Conservation (phyloP, 139 green algal species). For the Coccomyxa sp. region DNA sequence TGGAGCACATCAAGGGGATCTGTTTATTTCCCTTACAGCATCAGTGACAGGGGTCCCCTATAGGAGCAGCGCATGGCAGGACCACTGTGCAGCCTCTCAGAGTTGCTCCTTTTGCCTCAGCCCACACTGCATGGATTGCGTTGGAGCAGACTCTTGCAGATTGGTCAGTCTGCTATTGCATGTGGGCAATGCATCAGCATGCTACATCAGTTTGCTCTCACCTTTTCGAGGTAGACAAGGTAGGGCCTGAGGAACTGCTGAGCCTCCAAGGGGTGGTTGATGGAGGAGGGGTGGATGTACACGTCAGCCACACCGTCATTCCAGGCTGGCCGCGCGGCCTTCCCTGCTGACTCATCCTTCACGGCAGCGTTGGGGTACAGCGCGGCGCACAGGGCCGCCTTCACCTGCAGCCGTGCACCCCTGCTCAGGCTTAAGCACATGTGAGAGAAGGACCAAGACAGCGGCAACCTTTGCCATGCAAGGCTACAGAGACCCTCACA, state of each 20-base stretch:
- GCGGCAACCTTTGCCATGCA: too few relatives aligned
- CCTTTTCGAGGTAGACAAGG: conserved; percentile 83
- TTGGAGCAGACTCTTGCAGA: not conserved
- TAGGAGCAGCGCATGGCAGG: not conserved
- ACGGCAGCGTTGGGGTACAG: conserved; percentile 85
- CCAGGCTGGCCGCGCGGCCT: conserved; percentile 38
- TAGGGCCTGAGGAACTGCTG: conserved; percentile 57
- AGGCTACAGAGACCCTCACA: too few relatives aligned
- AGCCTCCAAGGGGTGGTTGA: conserved; percentile 41
- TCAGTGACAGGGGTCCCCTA: too few relatives aligned
- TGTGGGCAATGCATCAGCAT: not conserved
- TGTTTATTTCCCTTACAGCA: too few relatives aligned
- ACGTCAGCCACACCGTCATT: conserved; percentile 53
- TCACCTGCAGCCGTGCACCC: conserved; percentile 41
- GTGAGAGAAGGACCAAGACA: too few relatives aligned
- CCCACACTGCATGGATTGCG: not conserved
- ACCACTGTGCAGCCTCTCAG: not conserved
- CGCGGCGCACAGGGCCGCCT: conserved; percentile 76
- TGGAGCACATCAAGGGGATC: too few relatives aligned
- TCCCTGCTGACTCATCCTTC: conserved; percentile 44
- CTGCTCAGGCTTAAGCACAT: too few relatives aligned
- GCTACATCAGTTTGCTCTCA: conserved; percentile 16
- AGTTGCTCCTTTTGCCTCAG: not conserved
- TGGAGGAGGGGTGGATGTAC: conserved; percentile 63
- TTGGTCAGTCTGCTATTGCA: not conserved